phyloP scores from a whole-genome alignment of 108 stramenopile species.

The Nannochloropsis salina region DNA sequence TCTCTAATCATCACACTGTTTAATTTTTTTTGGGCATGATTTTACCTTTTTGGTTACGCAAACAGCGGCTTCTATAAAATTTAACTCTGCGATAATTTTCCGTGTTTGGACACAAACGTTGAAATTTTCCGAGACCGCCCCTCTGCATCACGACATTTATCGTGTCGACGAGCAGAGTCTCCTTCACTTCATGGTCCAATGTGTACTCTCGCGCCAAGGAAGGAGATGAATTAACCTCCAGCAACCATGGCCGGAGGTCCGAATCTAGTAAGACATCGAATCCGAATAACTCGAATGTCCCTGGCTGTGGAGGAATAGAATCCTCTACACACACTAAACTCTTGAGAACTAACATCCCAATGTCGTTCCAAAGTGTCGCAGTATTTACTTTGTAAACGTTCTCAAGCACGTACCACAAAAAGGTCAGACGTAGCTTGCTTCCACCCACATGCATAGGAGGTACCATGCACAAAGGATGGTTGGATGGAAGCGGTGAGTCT shows the following conservation, averaged over 20 bases:
- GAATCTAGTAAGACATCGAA: slow-evolving; percentile 60
- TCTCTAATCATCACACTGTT: too few species aligned
- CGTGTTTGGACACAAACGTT: slow-evolving; percentile 2
- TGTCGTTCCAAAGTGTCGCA: slow-evolving; percentile 39
- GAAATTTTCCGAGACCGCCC: neutral
- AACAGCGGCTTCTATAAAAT: neutral
- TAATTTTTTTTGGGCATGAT: neutral
- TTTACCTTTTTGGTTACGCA: neutral
- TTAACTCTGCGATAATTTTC: neutral
- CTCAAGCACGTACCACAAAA: slow-evolving; percentile 46
- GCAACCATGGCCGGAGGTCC: slow-evolving; percentile 56
- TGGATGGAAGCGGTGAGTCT: slow-evolving; percentile 22
- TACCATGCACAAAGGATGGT: slow-evolving; percentile 26
- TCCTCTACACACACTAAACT: slow-evolving; percentile 62
- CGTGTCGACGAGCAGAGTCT: slow-evolving; percentile 50
- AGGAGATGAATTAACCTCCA: slow-evolving; percentile 62
- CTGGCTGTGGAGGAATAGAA: slow-evolving; percentile 57
- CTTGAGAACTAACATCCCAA: slow-evolving; percentile 53
- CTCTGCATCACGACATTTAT: slow-evolving; percentile 45
- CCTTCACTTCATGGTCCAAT: slow-evolving; percentile 54
- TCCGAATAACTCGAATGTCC: slow-evolving; percentile 56
- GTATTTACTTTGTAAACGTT: slow-evolving; percentile 35
- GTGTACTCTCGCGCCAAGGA: slow-evolving; percentile 51
- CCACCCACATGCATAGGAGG: slow-evolving; percentile 28
- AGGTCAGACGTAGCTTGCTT: slow-evolving; percentile 33